Evolutionary conservation across 257 asterid species (phyloP).

Genomic region (Euphrasia confusa): DNA sequence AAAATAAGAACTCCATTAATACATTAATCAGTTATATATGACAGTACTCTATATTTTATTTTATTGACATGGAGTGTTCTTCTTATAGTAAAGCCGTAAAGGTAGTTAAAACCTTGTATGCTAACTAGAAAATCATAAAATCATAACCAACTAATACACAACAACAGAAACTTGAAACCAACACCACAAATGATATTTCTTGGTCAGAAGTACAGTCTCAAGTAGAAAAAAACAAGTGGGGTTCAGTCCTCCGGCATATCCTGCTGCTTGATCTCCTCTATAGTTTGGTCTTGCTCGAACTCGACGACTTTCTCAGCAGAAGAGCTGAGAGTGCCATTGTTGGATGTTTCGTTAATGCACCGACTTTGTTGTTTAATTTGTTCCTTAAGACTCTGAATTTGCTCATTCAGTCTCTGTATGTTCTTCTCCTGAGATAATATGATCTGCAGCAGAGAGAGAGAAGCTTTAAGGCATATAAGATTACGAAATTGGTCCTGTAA

Average conservation of each 20-base stretch:
- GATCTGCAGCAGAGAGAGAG: conserved; percentile 41
- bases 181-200: conserved; percentile 3
- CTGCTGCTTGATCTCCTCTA: conserved; percentile 37
- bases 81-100: too few species aligned
- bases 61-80: too few species aligned
- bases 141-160: conserved; percentile 15
- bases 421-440: conserved; percentile 82
- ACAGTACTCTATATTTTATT: too few species aligned
- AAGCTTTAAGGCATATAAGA: too few species aligned
- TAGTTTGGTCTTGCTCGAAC: conserved; percentile 51
- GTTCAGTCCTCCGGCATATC: conserved; percentile 54
- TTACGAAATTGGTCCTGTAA: too few species aligned
- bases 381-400: conserved; percentile 58
- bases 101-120: too few species aligned
- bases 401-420: conserved; percentile 73
- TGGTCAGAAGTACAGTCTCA: conserved; percentile 3
- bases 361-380: conserved; percentile 65
- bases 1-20: not conserved
- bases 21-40: too few species aligned
- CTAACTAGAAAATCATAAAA: too few species aligned
- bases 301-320: conserved; percentile 45
- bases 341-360: conserved; percentile 45
- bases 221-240: not conserved
- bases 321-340: conserved; percentile 33
- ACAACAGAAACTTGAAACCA: conserved; percentile 4